Evolutionary conservation across 495 filamentous ascomycete species (phyloP).

Genomic region (Rostrohypoxylon terebratum): DNA sequence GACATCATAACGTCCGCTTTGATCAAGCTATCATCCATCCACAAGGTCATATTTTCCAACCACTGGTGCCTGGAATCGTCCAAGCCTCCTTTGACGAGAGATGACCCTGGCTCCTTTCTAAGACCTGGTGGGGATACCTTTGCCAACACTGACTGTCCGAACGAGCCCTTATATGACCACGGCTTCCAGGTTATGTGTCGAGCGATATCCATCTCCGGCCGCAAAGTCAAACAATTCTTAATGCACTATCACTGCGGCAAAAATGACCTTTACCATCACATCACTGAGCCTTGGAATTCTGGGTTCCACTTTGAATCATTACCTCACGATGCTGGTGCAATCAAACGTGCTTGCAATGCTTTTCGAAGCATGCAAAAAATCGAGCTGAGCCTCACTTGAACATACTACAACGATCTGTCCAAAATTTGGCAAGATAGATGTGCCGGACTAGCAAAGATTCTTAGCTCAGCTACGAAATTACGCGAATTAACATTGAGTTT

Average conservation of each 20-base stretch:
- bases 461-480: background rate
- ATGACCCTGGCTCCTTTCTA: no score
- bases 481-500: background rate
- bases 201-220: background rate
- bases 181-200: slow-evolving; percentile 2
- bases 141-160: background rate
- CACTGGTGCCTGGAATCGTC: background rate
- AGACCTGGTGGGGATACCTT: background rate
- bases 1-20: background rate
- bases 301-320: background rate
- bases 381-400: background rate
- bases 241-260: background rate
- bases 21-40: background rate
- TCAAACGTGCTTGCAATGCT: background rate
- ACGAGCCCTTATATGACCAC: background rate
- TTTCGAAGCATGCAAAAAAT: background rate
- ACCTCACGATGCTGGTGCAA: background rate
- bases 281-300: background rate
- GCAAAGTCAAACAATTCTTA: background rate
- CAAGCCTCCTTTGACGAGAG: background rate
- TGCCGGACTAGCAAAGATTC: background rate
- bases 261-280: background rate
- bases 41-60: background rate
- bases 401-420: background rate
- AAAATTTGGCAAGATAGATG: background rate